Base-by-base conservation (phyloP, 1,284 basidiomycete species). In the Irpex lacteus region DNA sequence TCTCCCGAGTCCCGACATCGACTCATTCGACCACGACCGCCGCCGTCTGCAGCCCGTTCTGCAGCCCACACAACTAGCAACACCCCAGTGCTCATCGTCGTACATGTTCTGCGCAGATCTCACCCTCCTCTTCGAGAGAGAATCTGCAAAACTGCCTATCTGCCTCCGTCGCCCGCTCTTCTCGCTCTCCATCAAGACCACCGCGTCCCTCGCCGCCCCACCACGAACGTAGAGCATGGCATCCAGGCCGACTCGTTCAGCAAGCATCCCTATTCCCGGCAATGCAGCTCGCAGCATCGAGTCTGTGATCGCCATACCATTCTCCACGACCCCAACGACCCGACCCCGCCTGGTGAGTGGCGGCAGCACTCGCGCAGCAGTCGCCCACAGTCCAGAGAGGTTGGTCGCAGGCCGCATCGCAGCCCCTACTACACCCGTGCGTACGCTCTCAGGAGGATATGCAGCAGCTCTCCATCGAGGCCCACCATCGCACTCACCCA, bases 181-280 rank as follows among this genome's bases (percentile, higher is more conserved):
- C 21, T 56, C 54, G 11, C 32, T 37, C 21, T 56, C 54, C 7
- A n/a, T 56, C 32, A 34, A 40, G 58, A 34, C 32, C 55, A 26
- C 55, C 18, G 55, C 21, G 38, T 26, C 58, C 38, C 26, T 59
- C 15, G 8, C 21, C n/a, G 19, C 38, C 36, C 58, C 58, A 34
- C 6, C 32, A 19, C 21, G 19, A 38, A 59, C 21, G 13, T 44
- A 49, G 15, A 63, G 32, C 67, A 88, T 87, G 85, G 79, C 79
- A 53, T 78, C 77, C 49, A 76, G 85, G 63, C 82, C 82, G 58
- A 77, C 83, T 9, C 84, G 87, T 73, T 85, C 87, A 0, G 79
- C 86, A 21, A 88, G 82, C 70, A 88, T 89, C 70, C 85, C 88
- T 40, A 85, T 88, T 63, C 84, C 85, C 15, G 78, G 81, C 15